Evolutionary conservation across 495 filamentous ascomycete species (phyloP), one percentile per base, ranked within the genome.

Genomic region (Penicillium chermesinum): DNA sequence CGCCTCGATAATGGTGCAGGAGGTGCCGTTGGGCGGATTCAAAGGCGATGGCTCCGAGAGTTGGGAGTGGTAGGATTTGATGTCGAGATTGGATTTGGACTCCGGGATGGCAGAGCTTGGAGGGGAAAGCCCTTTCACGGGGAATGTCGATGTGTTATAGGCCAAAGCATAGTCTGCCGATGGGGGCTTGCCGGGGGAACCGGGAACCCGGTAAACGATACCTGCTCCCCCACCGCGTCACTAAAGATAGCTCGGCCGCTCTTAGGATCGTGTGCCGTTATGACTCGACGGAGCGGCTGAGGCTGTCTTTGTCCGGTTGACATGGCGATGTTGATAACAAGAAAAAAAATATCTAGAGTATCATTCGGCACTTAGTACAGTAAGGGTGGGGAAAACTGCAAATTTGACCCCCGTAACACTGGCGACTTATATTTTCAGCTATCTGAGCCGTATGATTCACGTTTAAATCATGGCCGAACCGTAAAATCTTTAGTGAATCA

Each of bases 1-100:
- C 70, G 74, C 88, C 82, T 64, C 87, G 56, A 54, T 86, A 74
- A 50, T 86, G 41, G 66, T 71, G 43, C 68, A 72, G 0, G 67
- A 54, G 4, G 72, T 72, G 33, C 81, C 81, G 17, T 48, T 53
- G 30, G 56, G 37, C 46, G 50, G 50, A 53, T 53, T 57, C 50
- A 57, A 54, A 44, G 50, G 50, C 19, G 50, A 44, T 34, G 54
- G 54, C 44, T 57, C 47, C 30, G 54, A 54, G 42, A 57, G 54
- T 38, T 50, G 50, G 7, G 45, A 12, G 25, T 1, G 6, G 14
- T 43, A 40, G 13, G 51, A 49, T 44, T 56, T 52, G 21, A 56
- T 52, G 39, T 56, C 53, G 25, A 52, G 48, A 32, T 56, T 52
- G 44, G 48, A 42, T 45, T 52, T 52, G 33, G 53, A 36, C 39